Base-by-base conservation (phyloP, 805 yeast species). In the Yamadazyma phyllophila region DNA sequence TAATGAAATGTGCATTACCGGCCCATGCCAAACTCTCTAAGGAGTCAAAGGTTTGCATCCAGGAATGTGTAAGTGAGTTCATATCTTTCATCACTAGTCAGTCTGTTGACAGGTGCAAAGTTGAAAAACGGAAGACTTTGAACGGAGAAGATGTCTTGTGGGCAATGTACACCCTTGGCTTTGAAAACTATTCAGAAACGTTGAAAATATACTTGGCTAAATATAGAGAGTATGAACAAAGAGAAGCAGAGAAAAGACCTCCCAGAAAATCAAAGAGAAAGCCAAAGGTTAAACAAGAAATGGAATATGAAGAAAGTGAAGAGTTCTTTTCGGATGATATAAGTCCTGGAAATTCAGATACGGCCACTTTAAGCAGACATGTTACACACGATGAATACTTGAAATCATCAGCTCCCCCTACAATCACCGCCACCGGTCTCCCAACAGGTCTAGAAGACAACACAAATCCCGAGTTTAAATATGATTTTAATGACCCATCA, bases 51-150 rank as follows among this genome's bases (percentile, higher is more conserved):
- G 91, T 83, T 54, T 62, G 90, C 49, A 81, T 86, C 78, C 94
- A 86, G 57, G 92, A 86, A 57, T 85, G 92, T 67, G 92, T 85
- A 2, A 79, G 86, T 17, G 95, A 86, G 66, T 85, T 85, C 59
- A 86, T 86, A 8, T 83, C 91, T 2, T 86, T 86, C 63, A 78
- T 86, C 27, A 85, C 95, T 1, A 83, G 90, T 51, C 91, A 86
- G 60, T 86, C 92, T 0, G 82, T 86, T 31, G 95, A 86, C 54
- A 78, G 80, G 54, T 85, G 92, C 56, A 67, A 75, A 13, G 66
- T 82, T 5, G 92, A 85, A 51, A 85, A 83, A 60, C 66, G 95
- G 39, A 86, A 85, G 60, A 85, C 92, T 0, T 69, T 86, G 29
- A 85, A 83, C 52, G 94, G 94, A 7, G 94, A 86, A 58, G 95